These are phyloP conservation scores for Volvariella surrecta DNA, from an alignment of 1,284 basidiomycete genomes.

Conservation along the genomic window DNA sequence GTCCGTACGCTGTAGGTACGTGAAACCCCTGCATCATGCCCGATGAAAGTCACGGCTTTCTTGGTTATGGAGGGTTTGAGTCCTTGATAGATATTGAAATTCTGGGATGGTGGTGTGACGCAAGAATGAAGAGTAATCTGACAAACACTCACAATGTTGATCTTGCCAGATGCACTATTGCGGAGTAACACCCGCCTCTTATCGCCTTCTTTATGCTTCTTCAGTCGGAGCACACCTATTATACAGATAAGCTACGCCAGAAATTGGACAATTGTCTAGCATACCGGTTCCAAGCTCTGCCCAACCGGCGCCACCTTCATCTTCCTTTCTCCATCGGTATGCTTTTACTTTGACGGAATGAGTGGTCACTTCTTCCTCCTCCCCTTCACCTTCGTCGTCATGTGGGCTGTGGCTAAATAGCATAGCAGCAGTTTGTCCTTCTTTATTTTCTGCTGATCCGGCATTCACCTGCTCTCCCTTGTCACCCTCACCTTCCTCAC, in stretches of 20 bases:
- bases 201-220: slow-evolving; percentile 56
- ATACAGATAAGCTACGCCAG: slow-evolving; percentile 1
- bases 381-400: slow-evolving; percentile 70
- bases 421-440: slow-evolving; percentile 12
- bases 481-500: slow-evolving; percentile 9
- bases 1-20: slow-evolving; percentile 57
- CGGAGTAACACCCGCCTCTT: slow-evolving; percentile 54
- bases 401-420: slow-evolving; percentile 6
- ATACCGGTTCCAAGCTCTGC: slow-evolving; percentile 38
- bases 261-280: slow-evolving; percentile 1
- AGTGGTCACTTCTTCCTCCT: slow-evolving; percentile 73
- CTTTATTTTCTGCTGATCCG: slow-evolving; percentile 5
- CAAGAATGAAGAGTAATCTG: neutral
- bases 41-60: slow-evolving; percentile 53
- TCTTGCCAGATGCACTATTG: slow-evolving; percentile 64
- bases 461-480: slow-evolving; percentile 10
- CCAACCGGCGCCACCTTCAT: slow-evolving; percentile 45
- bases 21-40: slow-evolving; percentile 53
- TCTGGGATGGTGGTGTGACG: slow-evolving; percentile 31
- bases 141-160: slow-evolving; percentile 48
- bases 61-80: slow-evolving; percentile 43
- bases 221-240: slow-evolving; percentile 56
- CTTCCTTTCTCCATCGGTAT: slow-evolving; percentile 49
- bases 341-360: slow-evolving; percentile 57
- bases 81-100: slow-evolving; percentile 52